These are phyloP conservation scores for Fagus sylvatica DNA, from an alignment of 306 rosid genomes.

Conservation along the genomic window DNA sequence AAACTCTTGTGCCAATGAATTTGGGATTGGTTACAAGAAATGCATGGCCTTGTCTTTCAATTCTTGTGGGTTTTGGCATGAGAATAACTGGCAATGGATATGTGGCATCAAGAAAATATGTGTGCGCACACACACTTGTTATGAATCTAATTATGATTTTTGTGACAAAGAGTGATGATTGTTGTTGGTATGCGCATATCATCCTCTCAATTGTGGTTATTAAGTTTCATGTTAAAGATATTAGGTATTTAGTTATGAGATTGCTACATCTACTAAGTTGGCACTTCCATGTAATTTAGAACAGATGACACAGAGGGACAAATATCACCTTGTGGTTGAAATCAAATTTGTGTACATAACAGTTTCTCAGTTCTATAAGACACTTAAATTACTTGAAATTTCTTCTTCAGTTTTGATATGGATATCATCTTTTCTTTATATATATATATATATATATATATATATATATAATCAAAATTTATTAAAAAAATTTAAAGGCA, in stretches of 20 bases:
- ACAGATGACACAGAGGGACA: not conserved
- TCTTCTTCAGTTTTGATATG: not conserved
- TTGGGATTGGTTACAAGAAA: not conserved
- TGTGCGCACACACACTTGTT: not conserved
- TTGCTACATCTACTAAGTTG: not conserved
- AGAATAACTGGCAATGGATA: not conserved
- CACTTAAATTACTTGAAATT: too few species aligned
- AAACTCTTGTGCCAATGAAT: constrained; percentile 14
- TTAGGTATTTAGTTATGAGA: too few species aligned
- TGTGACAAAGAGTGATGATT: not conserved
- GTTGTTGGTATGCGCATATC: too few species aligned
- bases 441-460: too few species aligned
- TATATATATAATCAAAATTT: too few species aligned
- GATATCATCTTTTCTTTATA: too few species aligned
- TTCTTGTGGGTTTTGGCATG: not conserved
- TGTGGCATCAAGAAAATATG: not conserved
- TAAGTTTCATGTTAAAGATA: not conserved
- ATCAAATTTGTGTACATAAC: not conserved
- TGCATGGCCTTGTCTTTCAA: not conserved
- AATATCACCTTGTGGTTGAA: not conserved
- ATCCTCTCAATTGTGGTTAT: not conserved
- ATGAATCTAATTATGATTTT: not conserved
- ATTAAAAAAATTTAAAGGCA: too few species aligned
- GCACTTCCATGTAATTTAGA: not conserved
- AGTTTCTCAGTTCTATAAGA: not conserved